These are phyloP conservation scores for Penicillium riverlandense DNA, from an alignment of 495 filamentous ascomycete genomes.

Conservation along the genomic window DNA sequence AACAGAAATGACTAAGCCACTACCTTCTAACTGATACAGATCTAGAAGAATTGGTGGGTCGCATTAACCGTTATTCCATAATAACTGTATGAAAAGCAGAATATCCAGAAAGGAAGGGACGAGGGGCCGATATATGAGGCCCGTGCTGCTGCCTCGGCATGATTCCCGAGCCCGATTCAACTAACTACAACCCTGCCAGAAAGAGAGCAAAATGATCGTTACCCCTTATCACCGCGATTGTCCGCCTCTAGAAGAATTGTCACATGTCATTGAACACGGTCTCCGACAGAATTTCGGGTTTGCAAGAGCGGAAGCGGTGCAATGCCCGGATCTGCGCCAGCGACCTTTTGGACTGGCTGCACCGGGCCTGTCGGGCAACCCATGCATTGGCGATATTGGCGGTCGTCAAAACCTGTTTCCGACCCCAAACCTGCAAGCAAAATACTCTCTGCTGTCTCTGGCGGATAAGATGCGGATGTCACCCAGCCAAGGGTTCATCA, in stretches of 20 bases:
- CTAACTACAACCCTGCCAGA: too few relatives aligned
- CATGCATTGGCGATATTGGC: constrained; percentile 31
- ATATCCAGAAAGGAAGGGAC: too few relatives aligned
- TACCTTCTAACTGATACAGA: too few relatives aligned
- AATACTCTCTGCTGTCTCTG: constrained; percentile 23
- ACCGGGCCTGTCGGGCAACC: constrained; percentile 25
- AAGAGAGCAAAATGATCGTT: constrained; percentile 3
- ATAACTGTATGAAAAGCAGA: too few relatives aligned
- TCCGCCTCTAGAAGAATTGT: constrained; percentile 21
- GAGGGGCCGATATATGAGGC: too few relatives aligned
- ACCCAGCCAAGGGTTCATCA: constrained; percentile 11
- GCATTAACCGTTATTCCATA: too few relatives aligned
- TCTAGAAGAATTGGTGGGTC: too few relatives aligned
- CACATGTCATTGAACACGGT: constrained; percentile 7
- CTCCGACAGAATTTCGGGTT: constrained; percentile 20
- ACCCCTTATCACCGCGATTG: constrained; percentile 10
- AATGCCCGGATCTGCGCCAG: constrained; percentile 29
- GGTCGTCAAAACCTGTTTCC: constrained; percentile 29
- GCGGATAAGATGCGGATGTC: constrained; percentile 27
- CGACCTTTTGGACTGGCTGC: constrained; percentile 30
- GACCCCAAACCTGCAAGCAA: constrained; percentile 17
- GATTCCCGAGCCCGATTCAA: too few relatives aligned
- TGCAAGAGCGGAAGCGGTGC: constrained; percentile 14
- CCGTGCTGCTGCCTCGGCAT: too few relatives aligned
- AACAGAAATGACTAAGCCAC: too few relatives aligned